Base-by-base conservation (phyloP, 257 asterid genomes). In the Verbascum thapsus region DNA sequence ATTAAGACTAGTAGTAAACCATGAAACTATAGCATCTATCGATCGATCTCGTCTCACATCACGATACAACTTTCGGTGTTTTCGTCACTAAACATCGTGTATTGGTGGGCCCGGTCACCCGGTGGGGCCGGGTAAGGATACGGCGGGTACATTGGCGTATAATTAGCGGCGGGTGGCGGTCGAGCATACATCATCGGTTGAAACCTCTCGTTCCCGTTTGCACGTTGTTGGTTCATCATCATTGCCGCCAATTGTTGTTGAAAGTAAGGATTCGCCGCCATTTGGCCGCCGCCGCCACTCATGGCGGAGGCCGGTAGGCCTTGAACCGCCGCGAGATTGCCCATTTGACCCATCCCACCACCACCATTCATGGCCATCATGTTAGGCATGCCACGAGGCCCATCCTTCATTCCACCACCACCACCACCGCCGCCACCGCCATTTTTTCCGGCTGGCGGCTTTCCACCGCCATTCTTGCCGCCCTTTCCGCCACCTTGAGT, bases 131-230 rank as follows among this genome's bases (percentile, higher is more conserved):
- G 87, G 78, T 80, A 78, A 0, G 95, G 89, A 68, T 85, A 76
- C 3, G 81, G 81, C 0, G 74, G 83, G 18, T 76, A 77, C 6
- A 83, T 85, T 0, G 94, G 94, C 91, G 85, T 79, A 84, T 83
- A 94, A 58, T 90, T 94, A 3, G 83, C 90, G 0, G 94, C 99
- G 0, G 97, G 90, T 0, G 97, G 95, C 1, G 96, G 97, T 20
- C 97, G 78, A 4, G 97, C 97, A 16, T 90, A 94, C 95, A 90
- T 85, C 99, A 94, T 94, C 0, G 92, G 97, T 71, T 94, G 99
- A 53, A 85, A 89, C 86, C 97, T 73, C 74, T 94, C 99, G 22
- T 92, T 92, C 17, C 99, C 99, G 0, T 76, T 79, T 1, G 95
- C 96, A 3, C 91, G 80, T 68, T 87, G 99, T 66, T 89, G 96